phyloP scores from a whole-genome alignment of 345 rosid genomes.

The Brassica nigra region DNA sequence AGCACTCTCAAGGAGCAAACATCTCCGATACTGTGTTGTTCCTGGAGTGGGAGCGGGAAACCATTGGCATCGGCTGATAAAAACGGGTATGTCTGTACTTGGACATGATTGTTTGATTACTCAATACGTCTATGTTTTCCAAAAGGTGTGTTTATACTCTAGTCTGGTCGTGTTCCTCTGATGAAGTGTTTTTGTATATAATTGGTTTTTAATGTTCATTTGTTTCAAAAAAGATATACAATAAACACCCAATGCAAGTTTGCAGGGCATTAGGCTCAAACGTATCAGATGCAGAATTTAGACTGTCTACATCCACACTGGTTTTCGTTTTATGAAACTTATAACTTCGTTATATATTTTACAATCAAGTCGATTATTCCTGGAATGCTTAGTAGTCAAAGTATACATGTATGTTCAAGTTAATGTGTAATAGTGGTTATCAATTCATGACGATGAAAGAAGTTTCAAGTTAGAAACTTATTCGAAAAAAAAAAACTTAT shows the following conservation, averaged over 20 bases:
- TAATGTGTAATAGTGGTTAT: neutral
- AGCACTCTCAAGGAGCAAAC: conserved; percentile 78
- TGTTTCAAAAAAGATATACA: neutral
- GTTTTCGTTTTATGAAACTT: neutral
- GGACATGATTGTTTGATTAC: conserved; percentile 57
- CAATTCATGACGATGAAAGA: neutral
- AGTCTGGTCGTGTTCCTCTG: neutral
- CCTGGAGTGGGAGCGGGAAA: conserved; percentile 91
- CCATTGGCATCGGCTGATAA: conserved; percentile 93
- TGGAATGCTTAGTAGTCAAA: neutral
- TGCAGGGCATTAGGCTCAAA: neutral
- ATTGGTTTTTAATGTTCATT: conserved; percentile 6
- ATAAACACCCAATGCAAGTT: neutral
- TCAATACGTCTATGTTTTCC: conserved; percentile 8
- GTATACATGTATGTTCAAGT: neutral
- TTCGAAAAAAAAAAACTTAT: neutral
- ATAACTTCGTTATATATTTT: neutral
- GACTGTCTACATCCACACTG: neutral
- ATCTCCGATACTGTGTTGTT: conserved; percentile 77
- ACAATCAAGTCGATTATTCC: neutral
- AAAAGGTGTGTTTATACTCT: neutral
- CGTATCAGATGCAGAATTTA: neutral
- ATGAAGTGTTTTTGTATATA: conserved; percentile 5
- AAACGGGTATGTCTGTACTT: conserved; percentile 73
- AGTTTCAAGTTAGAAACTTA: neutral